phyloP scores from a whole-genome alignment of 805 yeast species.

The Myxozyma neglecta region DNA sequence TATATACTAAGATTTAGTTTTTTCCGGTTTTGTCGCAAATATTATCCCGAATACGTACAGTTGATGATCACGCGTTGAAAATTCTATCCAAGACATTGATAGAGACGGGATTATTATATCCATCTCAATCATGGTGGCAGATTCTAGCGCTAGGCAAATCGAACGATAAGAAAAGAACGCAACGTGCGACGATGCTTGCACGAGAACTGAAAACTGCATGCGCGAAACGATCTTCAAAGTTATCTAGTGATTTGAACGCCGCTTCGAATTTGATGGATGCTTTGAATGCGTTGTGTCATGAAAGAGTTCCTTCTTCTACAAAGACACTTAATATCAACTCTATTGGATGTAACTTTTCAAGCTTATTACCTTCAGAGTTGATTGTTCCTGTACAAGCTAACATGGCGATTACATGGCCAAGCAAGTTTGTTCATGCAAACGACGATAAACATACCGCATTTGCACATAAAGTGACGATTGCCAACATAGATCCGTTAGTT shows the following conservation, averaged over 20 bases:
- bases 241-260: not conserved
- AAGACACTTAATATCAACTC: conserved; percentile 4
- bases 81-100: conserved; percentile 60
- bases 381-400: conserved; percentile 41
- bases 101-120: conserved; percentile 62
- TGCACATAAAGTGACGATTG: conserved; percentile 36
- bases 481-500: conserved; percentile 50
- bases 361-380: conserved; percentile 7
- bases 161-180: conserved; percentile 47
- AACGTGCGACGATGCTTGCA: conserved; percentile 41
- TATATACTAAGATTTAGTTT: conserved; percentile 46
- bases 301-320: not conserved
- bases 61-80: conserved; percentile 55
- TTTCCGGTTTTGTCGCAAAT: conserved; percentile 84
- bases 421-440: conserved; percentile 47
- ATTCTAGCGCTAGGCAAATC: conserved; percentile 71
- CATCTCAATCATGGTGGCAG: conserved; percentile 84
- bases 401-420: conserved; percentile 65
- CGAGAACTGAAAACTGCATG: conserved; percentile 3
- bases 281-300: conserved; percentile 7
- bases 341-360: not conserved
- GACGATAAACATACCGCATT: conserved; percentile 47
- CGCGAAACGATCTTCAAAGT: not conserved
- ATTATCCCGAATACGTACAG: conserved; percentile 72
- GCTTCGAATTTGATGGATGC: conserved; percentile 13